Percentiles rank a stretch among this genome's conserved stretches.
Conservation (phyloP, 495 filamentous ascomycete species). For the Trypethelium eluteriae region DNA sequence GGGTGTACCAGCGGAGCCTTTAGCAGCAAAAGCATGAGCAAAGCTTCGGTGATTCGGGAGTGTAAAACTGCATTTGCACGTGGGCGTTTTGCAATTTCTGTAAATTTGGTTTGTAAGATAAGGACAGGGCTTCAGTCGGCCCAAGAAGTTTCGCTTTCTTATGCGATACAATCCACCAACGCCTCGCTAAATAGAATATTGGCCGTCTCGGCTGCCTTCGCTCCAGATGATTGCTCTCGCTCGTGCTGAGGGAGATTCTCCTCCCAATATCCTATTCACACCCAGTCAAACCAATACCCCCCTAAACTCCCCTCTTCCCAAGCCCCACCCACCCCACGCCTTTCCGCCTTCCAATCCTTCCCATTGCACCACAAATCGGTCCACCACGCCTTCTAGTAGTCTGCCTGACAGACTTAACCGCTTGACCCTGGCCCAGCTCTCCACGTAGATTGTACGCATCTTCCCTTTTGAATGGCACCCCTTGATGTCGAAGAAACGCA, state of each 20-base stretch:
- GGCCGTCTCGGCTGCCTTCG: too few relatives aligned
- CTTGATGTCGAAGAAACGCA: constrained; percentile 52
- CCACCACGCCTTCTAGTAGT: constrained; percentile 56
- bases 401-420: constrained; percentile 73
- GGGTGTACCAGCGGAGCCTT: background rate
- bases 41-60: background rate
- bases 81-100: background rate
- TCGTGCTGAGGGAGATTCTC: background rate
- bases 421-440: constrained; percentile 81
- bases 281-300: constrained; percentile 31
- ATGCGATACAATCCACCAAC: constrained; percentile 4
- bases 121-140: background rate
- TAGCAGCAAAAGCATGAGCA: background rate
- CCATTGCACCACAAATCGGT: constrained; percentile 75
- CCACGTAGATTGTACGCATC: constrained; percentile 73
- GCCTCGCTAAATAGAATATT: background rate
- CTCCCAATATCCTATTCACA: too few relatives aligned
- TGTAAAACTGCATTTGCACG: background rate
- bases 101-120: background rate
- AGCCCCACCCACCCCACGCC: constrained; percentile 37
- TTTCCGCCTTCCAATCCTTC: constrained; percentile 46
- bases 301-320: constrained; percentile 32
- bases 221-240: background rate
- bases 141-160: background rate
- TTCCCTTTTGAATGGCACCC: constrained; percentile 37